phyloP scores from a whole-genome alignment of 495 filamentous ascomycete species.

The Aspergillus affinis region DNA sequence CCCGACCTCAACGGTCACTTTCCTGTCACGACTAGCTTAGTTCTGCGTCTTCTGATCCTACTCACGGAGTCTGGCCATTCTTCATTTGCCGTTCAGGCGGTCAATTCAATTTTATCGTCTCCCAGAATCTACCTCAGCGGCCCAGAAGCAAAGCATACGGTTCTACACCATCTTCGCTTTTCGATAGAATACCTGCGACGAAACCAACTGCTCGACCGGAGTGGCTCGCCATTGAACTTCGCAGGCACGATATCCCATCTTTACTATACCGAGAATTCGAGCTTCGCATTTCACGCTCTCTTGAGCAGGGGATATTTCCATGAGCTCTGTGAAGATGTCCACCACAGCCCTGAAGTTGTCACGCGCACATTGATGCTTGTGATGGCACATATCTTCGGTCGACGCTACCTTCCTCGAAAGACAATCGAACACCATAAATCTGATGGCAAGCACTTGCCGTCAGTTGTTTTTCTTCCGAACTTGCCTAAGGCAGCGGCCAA shows the following conservation, averaged over 20 bases:
- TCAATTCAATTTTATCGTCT: constrained; percentile 67
- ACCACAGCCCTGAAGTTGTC: constrained; percentile 31
- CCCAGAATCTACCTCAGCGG: constrained; percentile 68
- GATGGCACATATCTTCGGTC: constrained; percentile 68
- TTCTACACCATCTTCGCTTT: constrained; percentile 73
- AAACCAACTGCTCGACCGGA: constrained; percentile 58
- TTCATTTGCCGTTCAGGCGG: constrained; percentile 56
- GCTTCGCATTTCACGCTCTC: constrained; percentile 73
- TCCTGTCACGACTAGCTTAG: constrained; percentile 69
- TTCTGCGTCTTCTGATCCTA: constrained; percentile 66
- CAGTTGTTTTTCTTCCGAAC: constrained; percentile 59
- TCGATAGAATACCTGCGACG: constrained; percentile 77
- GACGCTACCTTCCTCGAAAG: constrained; percentile 39
- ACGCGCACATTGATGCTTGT: constrained; percentile 59
- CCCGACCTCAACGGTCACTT: constrained; percentile 77
- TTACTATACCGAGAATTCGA: constrained; percentile 69
- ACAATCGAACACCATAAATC: constrained; percentile 44
- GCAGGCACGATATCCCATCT: constrained; percentile 65
- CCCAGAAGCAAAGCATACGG: constrained; percentile 57
- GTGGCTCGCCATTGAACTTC: constrained; percentile 67
- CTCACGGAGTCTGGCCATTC: constrained; percentile 63
- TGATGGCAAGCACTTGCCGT: constrained; percentile 49
- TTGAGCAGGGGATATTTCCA: constrained; percentile 68
- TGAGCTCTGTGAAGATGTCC: constrained; percentile 53
- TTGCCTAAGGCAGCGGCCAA: constrained; percentile 56